Evolutionary conservation across 2,329 filamentous ascomycete species (phyloP).

Genomic region (Macrophomina pseudophaseolina): DNA sequence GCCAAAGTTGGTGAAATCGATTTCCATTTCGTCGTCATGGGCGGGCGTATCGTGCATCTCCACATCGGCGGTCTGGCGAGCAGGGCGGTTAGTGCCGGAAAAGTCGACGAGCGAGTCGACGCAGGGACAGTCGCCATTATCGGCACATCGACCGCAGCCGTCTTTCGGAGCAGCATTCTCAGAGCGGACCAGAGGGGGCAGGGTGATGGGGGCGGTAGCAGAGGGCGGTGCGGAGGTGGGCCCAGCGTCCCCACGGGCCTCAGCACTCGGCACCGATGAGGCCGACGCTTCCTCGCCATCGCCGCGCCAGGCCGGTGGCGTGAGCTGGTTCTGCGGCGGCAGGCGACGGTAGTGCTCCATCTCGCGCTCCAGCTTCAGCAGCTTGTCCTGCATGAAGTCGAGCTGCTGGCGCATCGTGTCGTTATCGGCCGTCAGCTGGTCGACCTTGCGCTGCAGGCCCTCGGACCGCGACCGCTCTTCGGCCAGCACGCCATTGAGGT

Average conservation of each 20-base stretch:
- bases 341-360: slow-evolving; percentile 22
- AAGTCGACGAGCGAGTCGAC: slow-evolving; percentile 33
- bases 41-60: slow-evolving; percentile 7
- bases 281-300: slow-evolving; percentile 19
- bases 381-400: slow-evolving; percentile 24
- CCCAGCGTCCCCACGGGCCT: slow-evolving; percentile 21
- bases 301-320: slow-evolving; percentile 27
- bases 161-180: slow-evolving; percentile 20
- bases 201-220: slow-evolving; percentile 16
- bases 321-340: slow-evolving; percentile 24
- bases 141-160: slow-evolving; percentile 24
- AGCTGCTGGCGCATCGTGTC: slow-evolving; percentile 27
- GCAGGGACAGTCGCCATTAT: slow-evolving; percentile 39
- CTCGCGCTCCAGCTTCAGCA: slow-evolving; percentile 25
- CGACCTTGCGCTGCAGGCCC: slow-evolving; percentile 24
- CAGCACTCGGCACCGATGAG: slow-evolving; percentile 4
- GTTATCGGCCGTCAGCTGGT: slow-evolving; percentile 28
- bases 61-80: slow-evolving; percentile 31
- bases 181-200: slow-evolving; percentile 24
- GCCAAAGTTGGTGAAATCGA: slow-evolving; percentile 39
- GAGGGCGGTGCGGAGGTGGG: slow-evolving; percentile 14
- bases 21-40: slow-evolving; percentile 35
- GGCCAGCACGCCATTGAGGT: slow-evolving; percentile 23
- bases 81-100: slow-evolving; percentile 15
- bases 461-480: slow-evolving; percentile 28